Base-by-base conservation (phyloP, 306 rosid species). In the Quercus dentata region DNA sequence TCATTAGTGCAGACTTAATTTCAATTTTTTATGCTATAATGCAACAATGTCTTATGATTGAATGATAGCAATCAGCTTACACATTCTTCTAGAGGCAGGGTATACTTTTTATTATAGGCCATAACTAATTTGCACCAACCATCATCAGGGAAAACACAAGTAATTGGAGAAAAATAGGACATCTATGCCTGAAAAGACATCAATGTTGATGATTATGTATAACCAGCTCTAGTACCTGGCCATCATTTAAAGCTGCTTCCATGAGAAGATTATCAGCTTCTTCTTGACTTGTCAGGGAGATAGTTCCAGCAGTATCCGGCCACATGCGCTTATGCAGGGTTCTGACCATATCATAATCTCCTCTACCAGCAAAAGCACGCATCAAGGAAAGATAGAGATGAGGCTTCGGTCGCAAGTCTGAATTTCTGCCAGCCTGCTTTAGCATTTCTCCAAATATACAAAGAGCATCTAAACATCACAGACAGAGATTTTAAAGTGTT, bases 231-330 rank as follows among this genome's bases (percentile, higher is more conserved):
- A 58, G 56, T 83, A 93, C 98, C 97, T 88, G 92, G 61, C 91
- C 90, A 71, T 80, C 84, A 78, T 90, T 88, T 71, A 93, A 80
- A 57, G 91, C 93, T 54, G 97, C 94, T 86, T 91, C 98, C 97
- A 91, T 91, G 63, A 91, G 90, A 86, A 93, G 98, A 87, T 91
- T 91, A 87, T 90, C 92, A 15, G 98, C 91, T 88, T 91, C 98
- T 84, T 87, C 91, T 75, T 86, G 94, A 76, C 80, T 80, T 61
- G 46, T 65, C 30, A 80, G 85, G 73, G 78, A 79, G 83, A 93
- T 87, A 44, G 86, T 89, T 84, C 98, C 98, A 51, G 92, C 73
- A 54, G 97, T 83, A 84, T 90, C 93, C 35, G 84, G 80, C 93
- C 92, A 87, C 87, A 90, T 91, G 56, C 92, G 88, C 82, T 80